phyloP scores from a whole-genome alignment of 768 basidiomycete genomes.

The Hypsizygus marmoreus region DNA sequence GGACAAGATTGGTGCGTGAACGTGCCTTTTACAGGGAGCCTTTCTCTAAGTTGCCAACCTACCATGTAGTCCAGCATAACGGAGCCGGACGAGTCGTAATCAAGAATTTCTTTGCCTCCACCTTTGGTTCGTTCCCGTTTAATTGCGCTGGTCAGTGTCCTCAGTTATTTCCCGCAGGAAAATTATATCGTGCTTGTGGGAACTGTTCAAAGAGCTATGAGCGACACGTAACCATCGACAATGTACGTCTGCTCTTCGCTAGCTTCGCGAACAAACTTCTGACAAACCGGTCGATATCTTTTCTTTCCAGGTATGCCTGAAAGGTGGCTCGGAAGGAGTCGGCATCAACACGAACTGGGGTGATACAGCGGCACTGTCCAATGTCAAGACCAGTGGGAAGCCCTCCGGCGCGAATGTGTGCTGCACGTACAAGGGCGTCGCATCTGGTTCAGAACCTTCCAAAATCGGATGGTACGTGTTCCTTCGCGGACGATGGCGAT shows the following conservation, averaged over 20 bases:
- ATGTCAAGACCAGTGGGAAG: conserved; percentile 26
- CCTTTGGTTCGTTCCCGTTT: conserved; percentile 20
- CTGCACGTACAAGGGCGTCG: conserved; percentile 27
- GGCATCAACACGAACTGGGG: conserved; percentile 32
- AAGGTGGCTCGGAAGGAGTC: conserved; percentile 22
- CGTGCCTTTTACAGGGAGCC: background rate
- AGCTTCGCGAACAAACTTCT: background rate
- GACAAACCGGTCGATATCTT: background rate
- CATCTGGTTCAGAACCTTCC: conserved; percentile 23
- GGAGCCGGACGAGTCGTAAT: conserved; percentile 26
- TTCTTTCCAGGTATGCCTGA: conserved; percentile 20
- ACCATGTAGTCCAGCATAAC: conserved; percentile 28
- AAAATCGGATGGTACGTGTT: conserved; percentile 30
- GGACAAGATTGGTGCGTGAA: conserved; percentile 25
- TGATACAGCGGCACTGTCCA: conserved; percentile 26
- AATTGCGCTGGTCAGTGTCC: background rate
- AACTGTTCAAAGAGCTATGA: conserved; percentile 24
- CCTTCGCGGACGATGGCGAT: background rate
- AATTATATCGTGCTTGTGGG: conserved; percentile 30
- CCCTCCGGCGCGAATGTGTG: conserved; percentile 26
- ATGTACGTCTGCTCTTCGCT: conserved; percentile 18
- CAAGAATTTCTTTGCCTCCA: conserved; percentile 27
- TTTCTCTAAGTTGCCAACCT: background rate
- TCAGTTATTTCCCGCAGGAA: conserved; percentile 13
- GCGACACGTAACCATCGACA: conserved; percentile 27